Evolutionary conservation across 176 grass and related monocot species (phyloP), one percentile per base, ranked within the genome.

Genomic region (Bromus sterilis): DNA sequence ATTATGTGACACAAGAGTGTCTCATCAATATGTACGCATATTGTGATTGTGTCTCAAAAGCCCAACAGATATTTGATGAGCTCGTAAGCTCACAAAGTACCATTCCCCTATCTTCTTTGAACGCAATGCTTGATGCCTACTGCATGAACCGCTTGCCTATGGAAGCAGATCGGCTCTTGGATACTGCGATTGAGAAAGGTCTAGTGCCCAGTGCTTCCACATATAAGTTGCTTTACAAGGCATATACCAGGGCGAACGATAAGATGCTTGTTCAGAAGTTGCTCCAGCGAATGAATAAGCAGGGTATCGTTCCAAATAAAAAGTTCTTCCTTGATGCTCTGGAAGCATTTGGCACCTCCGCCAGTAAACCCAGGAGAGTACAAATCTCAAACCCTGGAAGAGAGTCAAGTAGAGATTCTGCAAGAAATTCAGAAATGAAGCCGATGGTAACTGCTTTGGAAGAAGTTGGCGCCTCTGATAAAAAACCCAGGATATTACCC

Each of bases 191-290:
- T 58, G 67, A 85, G 51, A 89, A 90, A 75, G 84, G 88, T 68
- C 56, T 83, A 41, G 73, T 87, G 13, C 88, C 90, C 11, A 84
- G 79, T 80, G 84, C 86, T 61, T 94, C 95, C 23, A 98, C 95
- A 14, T 98, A 93, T 75, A 94, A 94, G 83, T 85, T 98, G 80
- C 95, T 98, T 74, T 98, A 98, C 86, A 98, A 87, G 71, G 92
- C 88, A 29, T 94, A 92, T 75, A 90, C 87, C 46, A 94, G 85
- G 64, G 90, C 58, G 0, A 82, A 86, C 9, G 82, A 91, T 82
- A 94, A 94, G 84, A 79, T 79, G 8, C 92, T 98, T 82, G 78
- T 94, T 10, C 82, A 93, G 85, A 92, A 78, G 86, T 87, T 98
- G 86, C 82, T 94, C 61, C 87, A 94, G 71, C 76, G 42, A 23